A percentile compares a stretch with the other conserved stretches of the same genome.
Evolutionary conservation across 176 grass and related monocot species (phyloP).

Genomic region (Phragmites australis): DNA sequence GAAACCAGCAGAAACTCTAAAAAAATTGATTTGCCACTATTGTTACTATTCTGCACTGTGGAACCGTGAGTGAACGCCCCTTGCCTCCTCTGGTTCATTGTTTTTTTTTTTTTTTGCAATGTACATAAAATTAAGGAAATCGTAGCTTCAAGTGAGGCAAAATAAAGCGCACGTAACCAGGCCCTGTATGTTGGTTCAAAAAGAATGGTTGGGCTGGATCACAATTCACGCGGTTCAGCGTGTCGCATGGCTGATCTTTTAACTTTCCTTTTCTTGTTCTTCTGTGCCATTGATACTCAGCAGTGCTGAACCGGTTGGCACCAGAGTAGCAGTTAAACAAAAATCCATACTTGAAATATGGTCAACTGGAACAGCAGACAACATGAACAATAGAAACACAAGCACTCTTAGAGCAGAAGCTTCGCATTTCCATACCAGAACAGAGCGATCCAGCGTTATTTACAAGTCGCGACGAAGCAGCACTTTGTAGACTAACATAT

Average conservation of each 20-base stretch:
- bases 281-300: background rate
- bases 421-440: background rate
- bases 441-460: background rate
- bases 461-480: slow-evolving; percentile 30
- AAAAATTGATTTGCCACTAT: background rate
- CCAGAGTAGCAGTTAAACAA: background rate
- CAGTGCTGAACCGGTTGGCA: background rate
- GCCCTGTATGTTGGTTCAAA: background rate
- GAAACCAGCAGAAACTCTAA: background rate
- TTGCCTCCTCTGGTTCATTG: background rate
- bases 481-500: background rate
- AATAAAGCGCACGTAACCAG: background rate
- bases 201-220: background rate
- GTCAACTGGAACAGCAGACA: background rate
- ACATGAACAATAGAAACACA: too few species aligned
- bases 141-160: background rate
- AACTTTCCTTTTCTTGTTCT: background rate
- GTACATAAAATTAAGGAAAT: background rate
- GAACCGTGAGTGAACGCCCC: too few species aligned
- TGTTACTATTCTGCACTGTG: background rate
- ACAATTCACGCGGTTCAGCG: too few species aligned
- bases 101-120: background rate
- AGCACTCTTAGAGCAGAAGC: background rate
- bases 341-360: background rate
- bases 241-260: background rate